Percentiles rank a stretch among this genome's conserved stretches.
Conservation (phyloP, 192 early-diverging fungal genomes). For the Gryganskiella cystojenkinii region DNA sequence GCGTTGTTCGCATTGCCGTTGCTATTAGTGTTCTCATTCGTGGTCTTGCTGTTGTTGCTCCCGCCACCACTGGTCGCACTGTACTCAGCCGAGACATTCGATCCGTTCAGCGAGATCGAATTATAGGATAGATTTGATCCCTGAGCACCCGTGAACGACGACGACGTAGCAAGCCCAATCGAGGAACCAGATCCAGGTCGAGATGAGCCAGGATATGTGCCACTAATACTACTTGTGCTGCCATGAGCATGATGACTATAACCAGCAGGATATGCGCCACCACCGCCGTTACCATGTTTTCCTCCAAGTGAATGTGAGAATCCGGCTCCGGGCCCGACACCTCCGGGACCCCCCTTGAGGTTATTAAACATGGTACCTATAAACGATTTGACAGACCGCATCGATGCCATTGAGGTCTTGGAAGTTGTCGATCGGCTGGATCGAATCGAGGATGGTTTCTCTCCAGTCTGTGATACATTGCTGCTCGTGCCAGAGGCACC, state of each 20-base stretch:
- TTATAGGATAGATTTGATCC: constrained; percentile 10
- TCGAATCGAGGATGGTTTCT: constrained; percentile 50
- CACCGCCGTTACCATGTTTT: constrained; percentile 1
- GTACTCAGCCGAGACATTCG: constrained; percentile 15
- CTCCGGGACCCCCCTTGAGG: constrained; percentile 26
- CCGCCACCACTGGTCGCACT: not conserved
- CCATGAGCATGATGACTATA: constrained; percentile 48
- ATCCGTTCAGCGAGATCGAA: not conserved
- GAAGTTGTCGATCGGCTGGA: constrained; percentile 33
- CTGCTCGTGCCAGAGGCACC: constrained; percentile 19
- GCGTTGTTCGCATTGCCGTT: not conserved
- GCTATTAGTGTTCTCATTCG: not conserved
- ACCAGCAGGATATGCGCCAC: constrained; percentile 25
- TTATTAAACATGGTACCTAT: constrained; percentile 51
- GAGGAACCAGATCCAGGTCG: constrained; percentile 47
- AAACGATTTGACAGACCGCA: constrained; percentile 47
- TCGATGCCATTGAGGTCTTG: constrained; percentile 46
- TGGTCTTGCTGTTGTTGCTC: not conserved
- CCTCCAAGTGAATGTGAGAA: not conserved
- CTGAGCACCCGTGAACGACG: constrained; percentile 33
- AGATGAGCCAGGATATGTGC: constrained; percentile 23
- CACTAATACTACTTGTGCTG: constrained; percentile 48
- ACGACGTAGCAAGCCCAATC: constrained; percentile 23
- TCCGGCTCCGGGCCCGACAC: constrained; percentile 7
- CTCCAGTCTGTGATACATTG: not conserved